Percentiles rank a stretch among this genome's conserved stretches.
These are phyloP conservation scores for Sporisorium exsertum DNA, from an alignment of 1,284 basidiomycete genomes.

Conservation along the genomic window DNA sequence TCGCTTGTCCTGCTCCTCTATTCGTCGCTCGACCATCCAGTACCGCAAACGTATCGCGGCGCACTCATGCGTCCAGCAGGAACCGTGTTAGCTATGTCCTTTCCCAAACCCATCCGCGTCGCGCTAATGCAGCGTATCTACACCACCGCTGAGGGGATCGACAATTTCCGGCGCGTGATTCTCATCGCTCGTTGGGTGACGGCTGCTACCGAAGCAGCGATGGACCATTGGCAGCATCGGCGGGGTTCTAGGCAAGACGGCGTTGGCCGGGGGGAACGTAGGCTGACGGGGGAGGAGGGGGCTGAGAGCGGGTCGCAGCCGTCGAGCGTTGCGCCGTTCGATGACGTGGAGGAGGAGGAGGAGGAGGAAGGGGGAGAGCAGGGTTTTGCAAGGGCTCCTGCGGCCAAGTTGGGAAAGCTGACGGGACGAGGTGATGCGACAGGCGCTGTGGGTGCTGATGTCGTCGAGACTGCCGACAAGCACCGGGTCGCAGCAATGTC, in stretches of 20 bases:
- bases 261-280: neutral
- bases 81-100: constrained; percentile 19
- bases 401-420: constrained; percentile 27
- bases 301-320: constrained; percentile 34
- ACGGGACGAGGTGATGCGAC: constrained; percentile 35
- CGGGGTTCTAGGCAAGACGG: constrained; percentile 3
- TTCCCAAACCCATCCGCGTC: constrained; percentile 27
- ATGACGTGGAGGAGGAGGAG: constrained; percentile 4
- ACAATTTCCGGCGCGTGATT: constrained; percentile 44
- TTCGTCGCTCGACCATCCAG: constrained; percentile 33
- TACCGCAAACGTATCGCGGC: constrained; percentile 21
- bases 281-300: constrained; percentile 33
- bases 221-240: constrained; percentile 41
- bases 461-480: constrained; percentile 18
- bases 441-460: constrained; percentile 31
- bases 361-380: constrained; percentile 8
- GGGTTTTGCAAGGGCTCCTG: constrained; percentile 7
- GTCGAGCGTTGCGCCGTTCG: constrained; percentile 21
- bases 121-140: constrained; percentile 52
- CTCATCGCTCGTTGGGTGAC: constrained; percentile 45
- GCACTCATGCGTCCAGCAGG: constrained; percentile 31
- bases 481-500: neutral
- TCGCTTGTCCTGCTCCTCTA: constrained; percentile 44
- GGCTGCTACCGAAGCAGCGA: constrained; percentile 28
- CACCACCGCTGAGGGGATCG: constrained; percentile 41